Conservation (phyloP, 495 filamentous ascomycete species). For the Penicillium bovifimosum region DNA sequence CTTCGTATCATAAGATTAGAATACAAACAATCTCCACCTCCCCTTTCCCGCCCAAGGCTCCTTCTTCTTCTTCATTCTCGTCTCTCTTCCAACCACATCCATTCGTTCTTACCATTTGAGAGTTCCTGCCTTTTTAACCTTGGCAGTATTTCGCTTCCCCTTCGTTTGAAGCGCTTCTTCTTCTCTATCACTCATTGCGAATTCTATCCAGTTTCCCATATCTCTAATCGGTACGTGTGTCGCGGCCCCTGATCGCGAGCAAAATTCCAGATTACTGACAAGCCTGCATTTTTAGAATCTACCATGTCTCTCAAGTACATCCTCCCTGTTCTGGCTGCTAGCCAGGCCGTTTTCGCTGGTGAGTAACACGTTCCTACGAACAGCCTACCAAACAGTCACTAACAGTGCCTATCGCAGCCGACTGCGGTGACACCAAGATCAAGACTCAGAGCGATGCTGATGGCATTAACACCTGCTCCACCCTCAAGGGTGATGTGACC, state of each 20-base stretch:
- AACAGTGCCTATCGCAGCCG: not conserved
- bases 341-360: slow-evolving; percentile 51
- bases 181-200: slow-evolving; percentile 30
- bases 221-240: slow-evolving; percentile 20
- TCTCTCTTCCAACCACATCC: slow-evolving; percentile 33
- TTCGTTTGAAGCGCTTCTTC: slow-evolving; percentile 22
- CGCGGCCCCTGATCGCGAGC: not conserved
- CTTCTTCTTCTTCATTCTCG: slow-evolving; percentile 35
- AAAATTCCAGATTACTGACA: slow-evolving; percentile 7
- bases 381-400: not conserved
- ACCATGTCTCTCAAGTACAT: slow-evolving; percentile 75
- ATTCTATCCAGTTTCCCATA: slow-evolving; percentile 3
- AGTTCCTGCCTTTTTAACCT: slow-evolving; percentile 13
- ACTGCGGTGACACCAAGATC: slow-evolving; percentile 51
- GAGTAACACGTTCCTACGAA: slow-evolving; percentile 7
- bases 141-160: slow-evolving; percentile 18
- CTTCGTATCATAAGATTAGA: slow-evolving; percentile 7
- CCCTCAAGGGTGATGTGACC: slow-evolving; percentile 63
- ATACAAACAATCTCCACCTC: slow-evolving; percentile 29
- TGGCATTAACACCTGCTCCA: slow-evolving; percentile 58
- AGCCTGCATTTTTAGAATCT: slow-evolving; percentile 19
- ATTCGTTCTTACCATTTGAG: slow-evolving; percentile 46
- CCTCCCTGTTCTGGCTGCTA: slow-evolving; percentile 66
- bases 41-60: slow-evolving; percentile 34
- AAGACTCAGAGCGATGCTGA: slow-evolving; percentile 67